Conservation (phyloP, 2,329 filamentous ascomycete species). For the Cytospora paraplurivora region DNA sequence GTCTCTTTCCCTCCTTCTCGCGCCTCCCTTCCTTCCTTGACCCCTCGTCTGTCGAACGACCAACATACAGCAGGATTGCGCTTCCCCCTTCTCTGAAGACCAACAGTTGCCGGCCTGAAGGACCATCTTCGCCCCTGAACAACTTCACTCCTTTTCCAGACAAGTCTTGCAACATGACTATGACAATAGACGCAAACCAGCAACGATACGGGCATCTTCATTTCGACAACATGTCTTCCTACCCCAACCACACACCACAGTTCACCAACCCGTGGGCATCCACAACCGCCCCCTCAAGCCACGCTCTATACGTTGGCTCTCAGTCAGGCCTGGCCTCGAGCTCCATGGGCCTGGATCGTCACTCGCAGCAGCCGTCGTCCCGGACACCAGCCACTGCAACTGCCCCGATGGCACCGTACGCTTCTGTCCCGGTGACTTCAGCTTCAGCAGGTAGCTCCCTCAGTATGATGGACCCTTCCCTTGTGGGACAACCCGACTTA, state of each 20-base stretch:
- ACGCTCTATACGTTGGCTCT: slow-evolving; percentile 63
- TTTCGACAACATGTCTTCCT: slow-evolving; percentile 77
- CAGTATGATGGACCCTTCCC: slow-evolving; percentile 55
- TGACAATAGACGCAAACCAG: slow-evolving; percentile 90
- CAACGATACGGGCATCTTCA: slow-evolving; percentile 75
- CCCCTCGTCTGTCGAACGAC: slow-evolving; percentile 14
- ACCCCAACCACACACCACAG: slow-evolving; percentile 65
- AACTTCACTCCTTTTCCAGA: slow-evolving; percentile 15
- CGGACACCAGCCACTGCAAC: slow-evolving; percentile 60
- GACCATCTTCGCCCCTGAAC: slow-evolving; percentile 19
- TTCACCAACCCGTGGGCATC: slow-evolving; percentile 89
- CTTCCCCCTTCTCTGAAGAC: slow-evolving; percentile 8
- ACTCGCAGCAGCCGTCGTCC: slow-evolving; percentile 43
- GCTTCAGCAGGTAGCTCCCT: slow-evolving; percentile 73
- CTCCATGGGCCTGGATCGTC: slow-evolving; percentile 59
- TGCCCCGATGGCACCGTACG: slow-evolving; percentile 70
- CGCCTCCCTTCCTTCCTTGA: slow-evolving; percentile 1
- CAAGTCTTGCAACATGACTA: slow-evolving; percentile 70
- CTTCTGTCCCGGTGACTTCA: slow-evolving; percentile 70
- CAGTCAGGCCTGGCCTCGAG: slow-evolving; percentile 59
- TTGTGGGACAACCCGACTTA: slow-evolving; percentile 66
- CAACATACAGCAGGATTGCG: slow-evolving; percentile 34
- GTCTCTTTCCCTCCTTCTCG: slow-evolving; percentile 19
- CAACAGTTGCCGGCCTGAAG: slow-evolving; percentile 21
- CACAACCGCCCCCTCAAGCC: slow-evolving; percentile 52